phyloP scores from a whole-genome alignment of 192 early-diverging fungal genomes.

The Umbelopsis ramanniana region DNA sequence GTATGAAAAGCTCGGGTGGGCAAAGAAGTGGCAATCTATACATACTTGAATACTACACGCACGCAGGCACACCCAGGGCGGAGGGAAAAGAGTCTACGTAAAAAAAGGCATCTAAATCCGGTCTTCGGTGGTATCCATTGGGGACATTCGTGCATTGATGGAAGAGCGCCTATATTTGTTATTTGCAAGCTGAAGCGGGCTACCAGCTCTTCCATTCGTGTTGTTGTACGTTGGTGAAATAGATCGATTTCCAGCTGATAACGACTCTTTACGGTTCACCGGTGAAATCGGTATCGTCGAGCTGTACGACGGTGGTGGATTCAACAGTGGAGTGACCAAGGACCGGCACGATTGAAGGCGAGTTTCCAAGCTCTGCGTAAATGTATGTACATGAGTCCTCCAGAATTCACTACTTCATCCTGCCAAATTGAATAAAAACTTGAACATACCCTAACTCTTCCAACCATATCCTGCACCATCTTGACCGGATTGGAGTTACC shows the following conservation, averaged over 20 bases:
- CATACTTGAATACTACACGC: conserved; percentile 22
- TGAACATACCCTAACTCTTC: conserved; percentile 66
- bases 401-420: too few species aligned
- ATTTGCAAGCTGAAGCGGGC: conserved; percentile 35
- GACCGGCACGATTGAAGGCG: conserved; percentile 75
- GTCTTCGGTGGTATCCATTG: conserved; percentile 11
- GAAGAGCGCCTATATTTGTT: conserved; percentile 38
- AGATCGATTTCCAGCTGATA: conserved; percentile 19
- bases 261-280: conserved; percentile 22
- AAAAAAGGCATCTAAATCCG: background rate
- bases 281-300: conserved; percentile 28
- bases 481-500: conserved; percentile 61
- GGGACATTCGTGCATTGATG: conserved; percentile 14
- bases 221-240: conserved; percentile 26
- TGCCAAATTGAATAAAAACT: too few species aligned
- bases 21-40: conserved; percentile 5
- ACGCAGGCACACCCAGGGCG: background rate
- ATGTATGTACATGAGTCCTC: background rate
- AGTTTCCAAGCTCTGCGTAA: conserved; percentile 65
- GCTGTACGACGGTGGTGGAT: conserved; percentile 53
- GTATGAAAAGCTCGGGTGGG: background rate
- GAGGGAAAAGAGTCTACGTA: background rate
- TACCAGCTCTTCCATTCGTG: conserved; percentile 23
- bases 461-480: conserved; percentile 78
- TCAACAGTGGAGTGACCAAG: conserved; percentile 73